These are phyloP conservation scores for Saccharomyces hybrid DNA, from an alignment of 1,139 yeast genomes.

Conservation along the genomic window DNA sequence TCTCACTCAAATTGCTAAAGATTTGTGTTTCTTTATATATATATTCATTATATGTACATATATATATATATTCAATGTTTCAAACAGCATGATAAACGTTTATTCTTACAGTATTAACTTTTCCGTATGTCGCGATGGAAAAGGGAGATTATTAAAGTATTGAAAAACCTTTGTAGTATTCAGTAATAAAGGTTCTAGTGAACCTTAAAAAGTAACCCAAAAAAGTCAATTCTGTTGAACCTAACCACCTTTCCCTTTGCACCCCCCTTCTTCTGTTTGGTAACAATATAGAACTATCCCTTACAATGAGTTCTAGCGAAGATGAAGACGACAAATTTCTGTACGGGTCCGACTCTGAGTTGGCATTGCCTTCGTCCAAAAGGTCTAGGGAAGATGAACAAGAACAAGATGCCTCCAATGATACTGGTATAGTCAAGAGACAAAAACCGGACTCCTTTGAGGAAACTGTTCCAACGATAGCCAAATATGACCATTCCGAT, in stretches of 20 bases:
- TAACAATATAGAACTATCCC: too few species aligned
- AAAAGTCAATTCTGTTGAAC: too few species aligned
- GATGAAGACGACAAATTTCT: constrained; percentile 83
- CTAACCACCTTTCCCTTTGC: too few species aligned
- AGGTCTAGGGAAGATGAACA: constrained; percentile 25
- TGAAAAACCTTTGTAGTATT: neutral
- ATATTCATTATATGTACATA: neutral
- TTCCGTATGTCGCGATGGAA: neutral
- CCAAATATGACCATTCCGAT: constrained; percentile 7
- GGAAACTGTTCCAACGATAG: constrained; percentile 9
- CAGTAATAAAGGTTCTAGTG: too few species aligned
- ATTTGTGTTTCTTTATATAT: neutral
- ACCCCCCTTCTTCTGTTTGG: too few species aligned
- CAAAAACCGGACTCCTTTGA: constrained; percentile 4
- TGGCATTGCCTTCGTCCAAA: constrained; percentile 18
- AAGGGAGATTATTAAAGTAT: neutral
- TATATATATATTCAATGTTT: neutral
- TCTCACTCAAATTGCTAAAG: neutral
- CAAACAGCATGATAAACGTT: neutral
- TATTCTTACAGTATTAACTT: too few species aligned
- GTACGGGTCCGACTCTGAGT: constrained; percentile 67
- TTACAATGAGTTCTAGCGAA: constrained; percentile 28
- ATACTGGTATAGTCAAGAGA: constrained; percentile 8
- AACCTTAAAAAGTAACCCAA: too few species aligned
- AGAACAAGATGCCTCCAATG: constrained; percentile 12